A percentile compares a stretch with the other conserved stretches of the same genome.
phyloP scores from a whole-genome alignment of 1,284 basidiomycete genomes.

The Coriolopsis trogii region DNA sequence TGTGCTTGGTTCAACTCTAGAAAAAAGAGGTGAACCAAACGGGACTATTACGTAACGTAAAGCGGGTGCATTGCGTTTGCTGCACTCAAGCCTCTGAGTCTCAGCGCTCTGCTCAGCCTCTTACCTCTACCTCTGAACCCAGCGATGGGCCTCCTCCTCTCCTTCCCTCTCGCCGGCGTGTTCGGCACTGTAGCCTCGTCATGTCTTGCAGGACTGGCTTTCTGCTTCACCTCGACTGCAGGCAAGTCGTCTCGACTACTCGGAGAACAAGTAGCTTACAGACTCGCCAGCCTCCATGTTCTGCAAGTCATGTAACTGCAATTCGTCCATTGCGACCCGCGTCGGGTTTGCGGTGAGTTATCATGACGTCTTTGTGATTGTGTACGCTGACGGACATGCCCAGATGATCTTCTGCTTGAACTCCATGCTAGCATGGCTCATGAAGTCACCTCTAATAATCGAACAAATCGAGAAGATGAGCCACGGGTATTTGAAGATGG shows the following conservation, averaged over 20 bases:
- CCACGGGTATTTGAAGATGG: slow-evolving; percentile 98
- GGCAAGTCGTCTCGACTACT: slow-evolving; percentile 43
- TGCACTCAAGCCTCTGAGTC: too few relatives aligned
- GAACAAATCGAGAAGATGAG: slow-evolving; percentile 90
- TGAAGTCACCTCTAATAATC: slow-evolving; percentile 90
- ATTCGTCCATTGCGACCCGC: slow-evolving; percentile 96
- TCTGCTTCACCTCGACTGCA: slow-evolving; percentile 84
- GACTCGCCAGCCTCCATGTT: slow-evolving; percentile 82
- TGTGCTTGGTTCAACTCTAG: too few relatives aligned
- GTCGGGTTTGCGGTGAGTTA: slow-evolving; percentile 90
- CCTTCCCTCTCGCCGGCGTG: slow-evolving; percentile 84
- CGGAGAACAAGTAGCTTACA: slow-evolving; percentile 1
- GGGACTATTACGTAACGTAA: too few relatives aligned
- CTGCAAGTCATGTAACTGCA: slow-evolving; percentile 99
- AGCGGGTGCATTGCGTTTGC: too few relatives aligned
- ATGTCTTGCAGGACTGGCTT: slow-evolving; percentile 79
- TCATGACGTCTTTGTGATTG: background rate
- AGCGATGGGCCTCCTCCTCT: slow-evolving; percentile 83
- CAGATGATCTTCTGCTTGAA: slow-evolving; percentile 95
- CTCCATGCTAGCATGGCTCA: slow-evolving; percentile 96
- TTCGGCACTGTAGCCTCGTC: slow-evolving; percentile 79
- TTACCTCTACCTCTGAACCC: too few relatives aligned
- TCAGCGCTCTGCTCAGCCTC: too few relatives aligned
- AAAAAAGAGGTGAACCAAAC: too few relatives aligned
- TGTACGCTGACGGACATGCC: background rate